phyloP scores from a whole-genome alignment of 495 filamentous ascomycete genomes.

The Bacidia rubella region DNA sequence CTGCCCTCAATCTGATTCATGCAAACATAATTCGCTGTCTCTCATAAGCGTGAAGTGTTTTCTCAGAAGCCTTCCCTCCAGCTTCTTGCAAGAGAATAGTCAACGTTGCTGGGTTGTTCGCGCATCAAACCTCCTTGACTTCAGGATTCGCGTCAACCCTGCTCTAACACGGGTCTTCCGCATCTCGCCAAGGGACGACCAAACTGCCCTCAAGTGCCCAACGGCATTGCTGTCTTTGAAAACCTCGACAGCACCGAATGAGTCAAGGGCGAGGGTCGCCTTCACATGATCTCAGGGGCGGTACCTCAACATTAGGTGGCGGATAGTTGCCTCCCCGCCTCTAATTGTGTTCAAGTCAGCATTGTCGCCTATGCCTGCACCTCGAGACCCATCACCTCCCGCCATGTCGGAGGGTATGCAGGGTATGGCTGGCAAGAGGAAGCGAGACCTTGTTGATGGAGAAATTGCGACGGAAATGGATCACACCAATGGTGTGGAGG shows the following conservation, averaged over 20 bases:
- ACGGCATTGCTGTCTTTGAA: neutral
- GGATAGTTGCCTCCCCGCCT: no score
- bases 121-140: neutral
- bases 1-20: neutral
- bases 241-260: neutral
- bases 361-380: no score
- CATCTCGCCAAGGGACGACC: neutral
- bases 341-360: no score
- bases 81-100: neutral
- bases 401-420: no score
- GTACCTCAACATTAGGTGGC: no score
- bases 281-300: neutral
- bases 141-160: neutral
- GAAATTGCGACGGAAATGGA: constrained; percentile 2
- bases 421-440: constrained; percentile 18
- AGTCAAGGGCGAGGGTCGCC: neutral
- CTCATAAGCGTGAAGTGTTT: no score
- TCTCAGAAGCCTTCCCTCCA: no score
- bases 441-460: constrained; percentile 9
- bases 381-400: no score
- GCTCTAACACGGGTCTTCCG: neutral
- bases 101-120: neutral
- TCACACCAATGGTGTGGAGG: neutral
- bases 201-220: neutral
- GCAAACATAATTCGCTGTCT: neutral